Base-by-base conservation (phyloP, 2,329 filamentous ascomycete genomes). In the Penicillium griseofulvum region DNA sequence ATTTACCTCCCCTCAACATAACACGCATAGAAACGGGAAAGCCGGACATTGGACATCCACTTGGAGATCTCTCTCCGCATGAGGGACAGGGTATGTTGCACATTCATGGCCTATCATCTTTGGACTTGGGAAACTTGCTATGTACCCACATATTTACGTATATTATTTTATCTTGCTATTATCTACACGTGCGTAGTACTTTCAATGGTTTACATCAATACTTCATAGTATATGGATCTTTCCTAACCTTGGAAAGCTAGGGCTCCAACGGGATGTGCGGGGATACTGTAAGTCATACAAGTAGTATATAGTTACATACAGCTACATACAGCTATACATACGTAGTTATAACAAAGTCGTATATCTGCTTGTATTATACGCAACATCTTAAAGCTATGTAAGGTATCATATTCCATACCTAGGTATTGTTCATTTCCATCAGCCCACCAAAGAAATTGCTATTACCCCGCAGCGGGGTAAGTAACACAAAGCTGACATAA, bases 401-500 rank as follows among this genome's bases (percentile, higher is more conserved):
- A 22, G 22, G 22, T 4, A 22, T 22, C 22, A 22, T 22, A 22
- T 22, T 22, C 22, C n/a, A n/a, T n/a, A n/a, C n/a, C n/a, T n/a
- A n/a, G n/a, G n/a, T n/a, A n/a, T n/a, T n/a, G n/a, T n/a, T n/a
- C n/a, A n/a, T n/a, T n/a, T n/a, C n/a, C 22, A 16, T 41, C 38
- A 42, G 24, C 39, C 12, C 24, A 28, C 12, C n/a, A 22, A 45
- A 14, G n/a, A 4, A 33, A 19, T 11, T 44, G 37, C 54, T 28
- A 6, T 42, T 37, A 55, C 55, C 44, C 63, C 59, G 52, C 55
- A 49, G 56, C 16, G 59, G 62, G 61, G 56, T 43, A 33, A 9
- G 4, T 34, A 10, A 29, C 3, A 9, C 2, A 22, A 22, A 9
- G 57, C 49, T 65, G 54, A 65, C 52, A 41, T 65, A 65, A 64